phyloP scores from a whole-genome alignment of 2,329 filamentous ascomycete species.

The Diaporthe sp. region DNA sequence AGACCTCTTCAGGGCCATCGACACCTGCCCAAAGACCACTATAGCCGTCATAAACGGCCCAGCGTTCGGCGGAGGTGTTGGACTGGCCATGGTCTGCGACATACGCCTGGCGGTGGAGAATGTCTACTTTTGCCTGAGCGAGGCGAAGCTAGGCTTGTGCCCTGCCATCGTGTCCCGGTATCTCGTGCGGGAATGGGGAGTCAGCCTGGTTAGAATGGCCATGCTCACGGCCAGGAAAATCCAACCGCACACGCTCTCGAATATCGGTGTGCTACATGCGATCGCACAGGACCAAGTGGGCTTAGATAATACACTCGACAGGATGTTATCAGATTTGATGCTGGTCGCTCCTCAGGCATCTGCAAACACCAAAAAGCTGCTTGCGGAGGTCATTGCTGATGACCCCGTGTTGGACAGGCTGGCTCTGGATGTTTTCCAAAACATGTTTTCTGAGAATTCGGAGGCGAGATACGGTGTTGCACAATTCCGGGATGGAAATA shows the following conservation, averaged over 20 bases:
- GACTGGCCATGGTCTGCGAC: constrained; percentile 55
- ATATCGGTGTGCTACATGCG: neutral
- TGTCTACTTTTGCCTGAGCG: constrained; percentile 47
- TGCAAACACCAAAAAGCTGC: neutral
- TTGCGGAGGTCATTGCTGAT: neutral
- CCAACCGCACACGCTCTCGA: neutral
- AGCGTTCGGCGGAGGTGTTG: constrained; percentile 55
- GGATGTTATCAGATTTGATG: neutral
- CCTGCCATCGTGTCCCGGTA: constrained; percentile 53
- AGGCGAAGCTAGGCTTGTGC: constrained; percentile 51
- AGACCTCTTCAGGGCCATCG: constrained; percentile 47
- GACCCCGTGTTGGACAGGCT: neutral
- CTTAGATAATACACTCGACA: neutral
- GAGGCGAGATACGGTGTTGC: constrained; percentile 13
- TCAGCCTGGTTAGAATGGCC: constrained; percentile 48
- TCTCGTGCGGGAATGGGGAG: constrained; percentile 50
- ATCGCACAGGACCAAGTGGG: constrained; percentile 33
- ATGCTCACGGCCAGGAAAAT: constrained; percentile 46
- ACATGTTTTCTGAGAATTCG: neutral
- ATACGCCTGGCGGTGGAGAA: constrained; percentile 42
- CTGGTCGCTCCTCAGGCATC: constrained; percentile 13
- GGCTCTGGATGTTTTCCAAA: neutral
- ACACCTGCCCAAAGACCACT: constrained; percentile 51
- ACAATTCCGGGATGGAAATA: constrained; percentile 7
- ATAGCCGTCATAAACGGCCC: constrained; percentile 54